Percentiles rank a stretch among this genome's conserved stretches.
Conservation (phyloP, 164 flowering plant genomes). For the Aristolochia contorta region DNA sequence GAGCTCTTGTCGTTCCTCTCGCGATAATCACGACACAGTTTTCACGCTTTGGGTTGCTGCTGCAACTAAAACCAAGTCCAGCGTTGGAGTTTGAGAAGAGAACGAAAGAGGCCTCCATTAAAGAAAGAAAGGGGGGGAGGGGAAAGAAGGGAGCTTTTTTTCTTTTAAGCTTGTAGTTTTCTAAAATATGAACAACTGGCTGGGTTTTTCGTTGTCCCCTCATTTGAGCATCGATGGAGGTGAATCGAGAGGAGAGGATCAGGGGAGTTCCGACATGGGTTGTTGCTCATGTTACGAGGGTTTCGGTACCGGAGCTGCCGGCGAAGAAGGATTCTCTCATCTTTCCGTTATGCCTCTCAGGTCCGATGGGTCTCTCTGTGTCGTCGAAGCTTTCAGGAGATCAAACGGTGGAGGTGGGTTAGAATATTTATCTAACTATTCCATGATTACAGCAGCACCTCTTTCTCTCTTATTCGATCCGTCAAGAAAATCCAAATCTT, state of each 20-base stretch:
- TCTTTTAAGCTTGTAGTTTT: conserved; percentile 1
- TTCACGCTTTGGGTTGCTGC: conserved; percentile 8
- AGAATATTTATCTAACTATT: no score
- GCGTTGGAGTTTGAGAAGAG: conserved; percentile 12
- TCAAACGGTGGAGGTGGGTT: conserved; percentile 11
- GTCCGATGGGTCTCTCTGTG: conserved; percentile 54
- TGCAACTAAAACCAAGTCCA: background rate
- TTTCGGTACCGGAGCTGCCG: conserved; percentile 9
- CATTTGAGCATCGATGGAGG: conserved; percentile 28
- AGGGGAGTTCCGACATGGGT: background rate
- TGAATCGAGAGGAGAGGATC: conserved; percentile 4
- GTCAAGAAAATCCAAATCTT: background rate
- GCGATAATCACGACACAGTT: background rate
- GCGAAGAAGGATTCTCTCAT: conserved; percentile 11
- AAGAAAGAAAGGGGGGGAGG: background rate
- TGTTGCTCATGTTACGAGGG: conserved; percentile 17
- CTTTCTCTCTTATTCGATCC: background rate
- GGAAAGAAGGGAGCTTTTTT: conserved; percentile 1
- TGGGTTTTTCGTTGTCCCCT: conserved; percentile 68
- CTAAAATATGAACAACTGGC: conserved; percentile 51
- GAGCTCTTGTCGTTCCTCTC: background rate
- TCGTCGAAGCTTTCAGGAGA: conserved; percentile 27
- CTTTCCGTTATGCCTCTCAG: conserved; percentile 52
- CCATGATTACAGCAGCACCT: no score
- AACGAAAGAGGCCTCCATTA: conserved; percentile 4